Percentiles rank a stretch among this genome's conserved stretches.
These are phyloP conservation scores for Ophidiomyces ophidiicola DNA, from an alignment of 2,329 filamentous ascomycete species.

Conservation along the genomic window DNA sequence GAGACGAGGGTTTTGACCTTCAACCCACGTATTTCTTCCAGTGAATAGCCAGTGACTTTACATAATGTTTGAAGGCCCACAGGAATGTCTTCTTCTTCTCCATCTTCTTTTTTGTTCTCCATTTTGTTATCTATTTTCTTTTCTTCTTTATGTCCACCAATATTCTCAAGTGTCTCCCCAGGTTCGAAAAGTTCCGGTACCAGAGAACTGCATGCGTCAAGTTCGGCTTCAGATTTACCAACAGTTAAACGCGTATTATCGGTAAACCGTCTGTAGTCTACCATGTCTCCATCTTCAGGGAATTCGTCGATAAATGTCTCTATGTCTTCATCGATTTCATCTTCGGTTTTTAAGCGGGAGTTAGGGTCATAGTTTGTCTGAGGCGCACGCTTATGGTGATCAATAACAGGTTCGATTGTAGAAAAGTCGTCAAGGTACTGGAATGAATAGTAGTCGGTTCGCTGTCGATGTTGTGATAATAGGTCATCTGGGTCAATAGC, in stretches of 20 bases:
- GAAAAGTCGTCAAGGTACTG: conserved; percentile 76
- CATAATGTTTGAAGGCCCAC: conserved; percentile 36
- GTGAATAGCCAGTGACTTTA: conserved; percentile 45
- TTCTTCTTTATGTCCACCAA: conserved; percentile 13
- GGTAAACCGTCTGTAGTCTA: conserved; percentile 33
- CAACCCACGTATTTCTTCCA: conserved; percentile 40
- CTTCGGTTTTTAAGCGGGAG: conserved; percentile 48
- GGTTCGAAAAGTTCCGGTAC: conserved; percentile 41
- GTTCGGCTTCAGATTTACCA: conserved; percentile 39
- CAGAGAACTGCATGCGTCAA: conserved; percentile 38
- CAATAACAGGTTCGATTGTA: conserved; percentile 62
- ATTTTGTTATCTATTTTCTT: conserved; percentile 19
- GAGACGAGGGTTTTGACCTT: conserved; percentile 59
- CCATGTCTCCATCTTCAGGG: conserved; percentile 38
- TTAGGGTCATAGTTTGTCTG: conserved; percentile 43
- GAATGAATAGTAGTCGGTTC: conserved; percentile 59
- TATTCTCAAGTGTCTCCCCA: conserved; percentile 24
- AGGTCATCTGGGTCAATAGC: conserved; percentile 65
- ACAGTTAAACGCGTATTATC: conserved; percentile 40
- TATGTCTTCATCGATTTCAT: conserved; percentile 51
- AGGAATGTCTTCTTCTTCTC: conserved; percentile 17
- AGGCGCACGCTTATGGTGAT: conserved; percentile 49
- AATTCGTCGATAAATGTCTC: conserved; percentile 33
- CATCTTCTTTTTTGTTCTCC: conserved; percentile 19
- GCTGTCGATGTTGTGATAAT: conserved; percentile 56